Evolutionary conservation across 179 eudicot species (phyloP).

Genomic region (Corrigiola litoralis): DNA sequence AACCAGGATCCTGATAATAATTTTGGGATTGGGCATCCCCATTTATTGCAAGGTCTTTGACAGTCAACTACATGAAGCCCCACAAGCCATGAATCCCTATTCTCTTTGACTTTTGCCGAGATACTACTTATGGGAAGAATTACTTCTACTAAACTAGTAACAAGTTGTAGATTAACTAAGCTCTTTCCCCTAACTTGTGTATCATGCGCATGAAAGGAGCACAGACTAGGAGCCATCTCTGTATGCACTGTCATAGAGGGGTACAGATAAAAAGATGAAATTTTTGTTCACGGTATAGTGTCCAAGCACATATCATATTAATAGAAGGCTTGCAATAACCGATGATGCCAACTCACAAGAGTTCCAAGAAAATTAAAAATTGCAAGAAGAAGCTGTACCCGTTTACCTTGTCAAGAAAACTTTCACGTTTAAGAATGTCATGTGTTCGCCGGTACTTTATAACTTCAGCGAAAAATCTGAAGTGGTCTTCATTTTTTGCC

Average conservation of each 20-base stretch:
- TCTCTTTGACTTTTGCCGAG: too few species aligned
- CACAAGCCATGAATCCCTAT: too few species aligned
- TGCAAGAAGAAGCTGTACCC: neutral
- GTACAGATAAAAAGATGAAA: neutral
- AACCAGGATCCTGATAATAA: too few species aligned
- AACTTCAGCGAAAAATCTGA: constrained; percentile 85
- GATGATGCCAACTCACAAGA: constrained; percentile 4
- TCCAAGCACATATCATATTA: neutral
- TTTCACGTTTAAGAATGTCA: constrained; percentile 54
- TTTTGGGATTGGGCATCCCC: too few species aligned
- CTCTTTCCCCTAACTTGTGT: neutral
- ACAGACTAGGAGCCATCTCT: neutral
- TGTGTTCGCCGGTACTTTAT: constrained; percentile 64
- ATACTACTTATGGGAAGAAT: too few species aligned
- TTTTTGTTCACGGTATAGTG: neutral
- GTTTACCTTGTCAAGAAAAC: constrained; percentile 52
- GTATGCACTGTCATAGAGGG: too few species aligned
- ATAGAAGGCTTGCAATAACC: neutral
- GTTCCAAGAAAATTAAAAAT: neutral
- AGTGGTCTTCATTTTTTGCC: constrained; percentile 52
- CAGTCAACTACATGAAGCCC: too few species aligned
- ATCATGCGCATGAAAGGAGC: neutral
- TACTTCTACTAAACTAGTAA: too few species aligned
- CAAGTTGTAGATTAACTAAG: neutral
- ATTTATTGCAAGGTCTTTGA: too few species aligned